A percentile compares a stretch with the other conserved stretches of the same genome.
Evolutionary conservation across 805 yeast genomes (phyloP).

Genomic region (Komagataella kurtzmanii): DNA sequence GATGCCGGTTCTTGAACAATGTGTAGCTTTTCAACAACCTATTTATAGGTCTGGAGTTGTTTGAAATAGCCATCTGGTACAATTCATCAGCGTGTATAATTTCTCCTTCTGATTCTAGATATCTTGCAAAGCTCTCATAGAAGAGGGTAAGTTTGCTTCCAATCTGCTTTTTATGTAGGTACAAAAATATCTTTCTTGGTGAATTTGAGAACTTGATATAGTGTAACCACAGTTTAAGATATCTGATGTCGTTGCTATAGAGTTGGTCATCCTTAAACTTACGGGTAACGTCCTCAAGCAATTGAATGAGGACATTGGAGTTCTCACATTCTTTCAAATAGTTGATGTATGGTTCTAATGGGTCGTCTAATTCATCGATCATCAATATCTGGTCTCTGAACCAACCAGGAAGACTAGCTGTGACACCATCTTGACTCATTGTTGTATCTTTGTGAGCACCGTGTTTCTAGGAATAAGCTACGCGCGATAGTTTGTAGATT

Average conservation of each 20-base stretch:
- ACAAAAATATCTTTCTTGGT: constrained; percentile 59
- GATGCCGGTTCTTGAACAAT: constrained; percentile 28
- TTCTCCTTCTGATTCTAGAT: constrained; percentile 36
- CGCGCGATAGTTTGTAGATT: neutral
- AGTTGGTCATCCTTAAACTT: constrained; percentile 48
- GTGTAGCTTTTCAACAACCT: constrained; percentile 28
- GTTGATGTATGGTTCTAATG: constrained; percentile 61
- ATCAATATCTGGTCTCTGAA: neutral
- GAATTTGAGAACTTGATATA: constrained; percentile 58
- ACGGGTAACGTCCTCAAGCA: constrained; percentile 63
- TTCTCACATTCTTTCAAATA: constrained; percentile 28
- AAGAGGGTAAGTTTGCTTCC: constrained; percentile 55
- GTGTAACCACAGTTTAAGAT: constrained; percentile 68
- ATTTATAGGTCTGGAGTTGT: constrained; percentile 50
- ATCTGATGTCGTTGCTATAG: constrained; percentile 76
- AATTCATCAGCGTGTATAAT: constrained; percentile 44
- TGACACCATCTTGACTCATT: neutral
- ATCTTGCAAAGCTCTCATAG: constrained; percentile 69
- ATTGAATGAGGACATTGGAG: constrained; percentile 33
- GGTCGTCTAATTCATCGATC: constrained; percentile 66
- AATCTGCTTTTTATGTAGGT: constrained; percentile 56
- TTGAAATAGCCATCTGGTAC: constrained; percentile 41
- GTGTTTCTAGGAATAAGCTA: neutral
- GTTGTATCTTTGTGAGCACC: neutral
- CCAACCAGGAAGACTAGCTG: neutral